phyloP scores from a whole-genome alignment of 106 monocot species.

The Chionographis japonica region DNA sequence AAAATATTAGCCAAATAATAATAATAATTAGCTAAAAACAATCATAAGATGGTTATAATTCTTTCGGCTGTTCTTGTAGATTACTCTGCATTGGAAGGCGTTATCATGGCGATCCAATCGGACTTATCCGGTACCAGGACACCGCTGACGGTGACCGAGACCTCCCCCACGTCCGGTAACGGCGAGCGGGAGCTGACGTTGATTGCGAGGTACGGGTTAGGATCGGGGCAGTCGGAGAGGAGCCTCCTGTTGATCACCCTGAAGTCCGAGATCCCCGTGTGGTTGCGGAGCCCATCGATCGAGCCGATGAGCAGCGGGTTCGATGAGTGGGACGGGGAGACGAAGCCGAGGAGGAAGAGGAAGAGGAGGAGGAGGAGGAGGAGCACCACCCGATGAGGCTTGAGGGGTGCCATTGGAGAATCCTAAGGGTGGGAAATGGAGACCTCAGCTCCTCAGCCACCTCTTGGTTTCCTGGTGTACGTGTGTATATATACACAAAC shows the following conservation, averaged over 20 bases:
- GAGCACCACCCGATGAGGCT: no score
- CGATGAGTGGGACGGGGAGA: neutral
- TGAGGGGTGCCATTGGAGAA: no score
- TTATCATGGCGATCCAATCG: slow-evolving; percentile 77
- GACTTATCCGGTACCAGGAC: slow-evolving; percentile 37
- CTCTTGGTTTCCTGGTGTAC: no score
- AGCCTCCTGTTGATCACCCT: slow-evolving; percentile 49
- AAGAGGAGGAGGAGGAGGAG: neutral
- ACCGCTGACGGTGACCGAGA: slow-evolving; percentile 61
- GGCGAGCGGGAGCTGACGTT: slow-evolving; percentile 16
- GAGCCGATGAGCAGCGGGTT: neutral
- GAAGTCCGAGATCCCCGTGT: slow-evolving; percentile 43
- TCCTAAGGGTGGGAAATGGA: no score
- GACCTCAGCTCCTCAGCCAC: no score
- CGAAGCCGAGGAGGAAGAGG: neutral
- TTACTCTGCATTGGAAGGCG: slow-evolving; percentile 57
- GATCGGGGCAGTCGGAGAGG: slow-evolving; percentile 25
- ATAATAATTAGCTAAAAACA: neutral
- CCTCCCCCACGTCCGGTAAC: slow-evolving; percentile 36
- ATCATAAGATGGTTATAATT: neutral
- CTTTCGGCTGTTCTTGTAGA: neutral
- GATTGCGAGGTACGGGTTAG: slow-evolving; percentile 40
- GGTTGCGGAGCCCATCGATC: slow-evolving; percentile 4
- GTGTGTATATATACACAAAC: no score
- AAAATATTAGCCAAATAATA: neutral